Conservation (phyloP, 495 filamentous ascomycete species). For the Podospora comata region DNA sequence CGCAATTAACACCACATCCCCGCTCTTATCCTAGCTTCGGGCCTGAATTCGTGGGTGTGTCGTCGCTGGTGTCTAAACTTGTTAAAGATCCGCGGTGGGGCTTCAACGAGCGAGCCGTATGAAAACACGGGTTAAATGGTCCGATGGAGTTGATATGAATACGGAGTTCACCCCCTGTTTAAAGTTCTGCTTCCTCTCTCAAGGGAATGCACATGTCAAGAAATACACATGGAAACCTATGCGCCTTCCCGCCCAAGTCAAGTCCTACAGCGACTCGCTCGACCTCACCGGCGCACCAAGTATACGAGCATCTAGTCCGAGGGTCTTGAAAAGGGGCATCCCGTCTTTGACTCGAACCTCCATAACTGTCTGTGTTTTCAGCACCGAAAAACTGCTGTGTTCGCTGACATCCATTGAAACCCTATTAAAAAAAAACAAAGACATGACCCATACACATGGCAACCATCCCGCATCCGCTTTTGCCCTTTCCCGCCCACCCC, state of each 20-base stretch:
- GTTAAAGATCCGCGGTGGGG: not conserved
- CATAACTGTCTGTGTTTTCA: not conserved
- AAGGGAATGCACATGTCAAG: not conserved
- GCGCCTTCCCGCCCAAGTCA: not conserved
- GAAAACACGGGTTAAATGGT: not conserved
- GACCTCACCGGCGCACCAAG: not conserved
- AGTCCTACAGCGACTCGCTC: not conserved
- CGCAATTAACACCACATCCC: not conserved
- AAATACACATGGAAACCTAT: not conserved
- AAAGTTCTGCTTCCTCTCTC: not conserved
- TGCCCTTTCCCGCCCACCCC: not conserved
- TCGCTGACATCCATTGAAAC: not conserved
- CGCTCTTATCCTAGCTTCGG: not conserved
- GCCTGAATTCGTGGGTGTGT: not conserved
- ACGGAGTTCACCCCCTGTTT: not conserved
- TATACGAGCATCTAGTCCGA: not conserved
- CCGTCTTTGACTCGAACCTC: no score
- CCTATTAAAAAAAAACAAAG: not conserved
- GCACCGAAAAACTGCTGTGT: not conserved
- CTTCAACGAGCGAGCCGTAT: no score
- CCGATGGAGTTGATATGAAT: not conserved
- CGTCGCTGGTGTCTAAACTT: not conserved
- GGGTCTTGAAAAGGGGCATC: not conserved
- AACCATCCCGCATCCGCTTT: not conserved
- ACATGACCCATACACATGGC: not conserved